Conservation (phyloP, 495 filamentous ascomycete species). For the Tuber borchii region DNA sequence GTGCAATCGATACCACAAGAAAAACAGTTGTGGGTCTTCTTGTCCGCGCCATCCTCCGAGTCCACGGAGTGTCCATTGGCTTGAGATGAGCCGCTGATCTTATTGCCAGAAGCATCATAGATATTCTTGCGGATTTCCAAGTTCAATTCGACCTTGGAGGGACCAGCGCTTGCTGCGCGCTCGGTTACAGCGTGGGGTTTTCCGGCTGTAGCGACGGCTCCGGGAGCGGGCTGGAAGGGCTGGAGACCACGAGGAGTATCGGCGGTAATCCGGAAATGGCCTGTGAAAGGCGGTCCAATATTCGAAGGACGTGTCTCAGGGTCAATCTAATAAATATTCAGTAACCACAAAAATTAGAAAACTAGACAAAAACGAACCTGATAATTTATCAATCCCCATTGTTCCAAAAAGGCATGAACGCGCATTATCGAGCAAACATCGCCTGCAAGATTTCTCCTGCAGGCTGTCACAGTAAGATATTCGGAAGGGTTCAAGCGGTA, state of each 20-base stretch:
- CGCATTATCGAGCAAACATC: slow-evolving; percentile 99
- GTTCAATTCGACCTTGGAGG: slow-evolving; percentile 72
- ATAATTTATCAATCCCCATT: slow-evolving; percentile 98
- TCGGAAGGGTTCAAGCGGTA: slow-evolving; percentile 92
- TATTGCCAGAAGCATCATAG: slow-evolving; percentile 87
- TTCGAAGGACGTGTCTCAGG: slow-evolving; percentile 88
- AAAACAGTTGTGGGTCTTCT: slow-evolving; percentile 68
- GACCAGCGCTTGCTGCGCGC: slow-evolving; percentile 63
- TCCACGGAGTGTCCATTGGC: slow-evolving; percentile 63
- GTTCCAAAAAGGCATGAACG: slow-evolving; percentile 95
- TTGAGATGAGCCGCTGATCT: slow-evolving; percentile 57
- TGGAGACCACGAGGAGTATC: slow-evolving; percentile 94
- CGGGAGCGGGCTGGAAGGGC: slow-evolving; percentile 82
- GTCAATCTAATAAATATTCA: slow-evolving; percentile 62
- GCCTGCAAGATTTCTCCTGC: slow-evolving; percentile 86
- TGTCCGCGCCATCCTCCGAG: slow-evolving; percentile 57
- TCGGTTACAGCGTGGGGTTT: slow-evolving; percentile 66
- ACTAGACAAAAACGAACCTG: slow-evolving; percentile 56
- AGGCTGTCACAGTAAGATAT: slow-evolving; percentile 97
- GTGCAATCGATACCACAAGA: slow-evolving; percentile 92
- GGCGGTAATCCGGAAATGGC: slow-evolving; percentile 88
- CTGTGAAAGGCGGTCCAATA: slow-evolving; percentile 92
- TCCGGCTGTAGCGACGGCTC: slow-evolving; percentile 64
- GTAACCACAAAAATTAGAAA: slow-evolving; percentile 3
- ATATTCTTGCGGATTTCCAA: slow-evolving; percentile 88